phyloP scores from a whole-genome alignment of 257 asterid genomes.

The Agastache rugosa region DNA sequence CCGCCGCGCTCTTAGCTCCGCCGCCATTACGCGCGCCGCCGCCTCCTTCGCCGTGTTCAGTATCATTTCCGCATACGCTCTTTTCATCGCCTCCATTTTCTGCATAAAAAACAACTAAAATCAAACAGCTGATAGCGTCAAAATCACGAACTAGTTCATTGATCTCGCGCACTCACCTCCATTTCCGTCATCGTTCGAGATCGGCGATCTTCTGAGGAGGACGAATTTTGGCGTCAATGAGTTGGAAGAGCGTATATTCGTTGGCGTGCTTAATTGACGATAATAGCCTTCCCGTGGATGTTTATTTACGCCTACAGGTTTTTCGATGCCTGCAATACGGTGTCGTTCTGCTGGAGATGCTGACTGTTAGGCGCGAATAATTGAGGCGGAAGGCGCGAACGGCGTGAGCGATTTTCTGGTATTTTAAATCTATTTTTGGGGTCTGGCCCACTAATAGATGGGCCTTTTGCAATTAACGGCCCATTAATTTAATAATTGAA shows the following conservation, averaged over 20 bases:
- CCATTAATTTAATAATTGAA: background rate
- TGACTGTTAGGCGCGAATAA: conserved; percentile 36
- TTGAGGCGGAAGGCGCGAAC: conserved; percentile 31
- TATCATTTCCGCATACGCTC: conserved; percentile 71
- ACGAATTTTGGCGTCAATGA: conserved; percentile 1
- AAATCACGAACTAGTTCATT: background rate
- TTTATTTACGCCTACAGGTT: conserved; percentile 15
- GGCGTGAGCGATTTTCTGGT: background rate
- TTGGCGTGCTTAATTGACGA: conserved; percentile 23
- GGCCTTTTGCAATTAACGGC: background rate
- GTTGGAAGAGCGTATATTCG: conserved; percentile 14
- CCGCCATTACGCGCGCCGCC: conserved; percentile 76
- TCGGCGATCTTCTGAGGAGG: conserved; percentile 26
- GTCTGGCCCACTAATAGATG: background rate
- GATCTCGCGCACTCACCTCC: conserved; percentile 42
- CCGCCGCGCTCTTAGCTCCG: conserved; percentile 57
- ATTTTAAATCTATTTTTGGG: background rate
- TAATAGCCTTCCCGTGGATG: conserved; percentile 7
- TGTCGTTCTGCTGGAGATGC: conserved; percentile 15
- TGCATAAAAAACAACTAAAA: conserved; percentile 32
- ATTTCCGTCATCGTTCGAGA: conserved; percentile 44
- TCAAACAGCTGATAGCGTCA: conserved; percentile 2
- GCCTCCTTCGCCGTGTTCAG: conserved; percentile 78
- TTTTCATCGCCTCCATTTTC: conserved; percentile 65
- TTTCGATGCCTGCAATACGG: background rate